These are phyloP conservation scores for Schwanniomyces etchellsii DNA, from an alignment of 1,139 yeast species.

Conservation along the genomic window DNA sequence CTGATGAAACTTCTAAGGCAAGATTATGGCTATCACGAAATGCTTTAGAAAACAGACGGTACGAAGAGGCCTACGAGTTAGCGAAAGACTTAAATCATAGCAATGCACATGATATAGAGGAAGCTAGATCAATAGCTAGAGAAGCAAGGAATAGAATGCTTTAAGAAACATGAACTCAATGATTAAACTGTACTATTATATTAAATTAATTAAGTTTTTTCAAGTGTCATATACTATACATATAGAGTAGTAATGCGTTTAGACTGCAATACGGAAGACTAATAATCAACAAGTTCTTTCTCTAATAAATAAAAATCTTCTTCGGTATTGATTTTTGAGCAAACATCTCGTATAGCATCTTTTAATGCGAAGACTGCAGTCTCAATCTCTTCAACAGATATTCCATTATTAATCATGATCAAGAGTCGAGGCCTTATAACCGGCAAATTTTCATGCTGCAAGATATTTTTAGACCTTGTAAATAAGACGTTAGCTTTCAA, in stretches of 20 bases:
- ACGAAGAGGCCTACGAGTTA: constrained; percentile 64
- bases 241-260: too few species aligned
- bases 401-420: constrained; percentile 52
- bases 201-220: constrained; percentile 1
- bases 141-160: constrained; percentile 52
- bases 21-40: constrained; percentile 80
- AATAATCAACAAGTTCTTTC: constrained; percentile 12
- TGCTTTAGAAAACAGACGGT: constrained; percentile 54
- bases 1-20: constrained; percentile 78
- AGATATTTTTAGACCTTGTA: constrained; percentile 62
- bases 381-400: constrained; percentile 48
- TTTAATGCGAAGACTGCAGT: constrained; percentile 13
- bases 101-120: constrained; percentile 80
- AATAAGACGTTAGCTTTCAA: constrained; percentile 52
- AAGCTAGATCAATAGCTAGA: constrained; percentile 78
- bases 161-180: constrained; percentile 5
- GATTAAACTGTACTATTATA: not conserved
- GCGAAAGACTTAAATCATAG: constrained; percentile 75
- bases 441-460: constrained; percentile 74
- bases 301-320: constrained; percentile 15
- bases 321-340: constrained; percentile 11
- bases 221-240: too few species aligned
- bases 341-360: constrained; percentile 13
- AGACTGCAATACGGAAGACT: too few species aligned
- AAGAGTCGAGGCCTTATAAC: constrained; percentile 64